These are phyloP conservation scores for Erucastrum elatum DNA, from an alignment of 345 rosid species.

Conservation along the genomic window DNA sequence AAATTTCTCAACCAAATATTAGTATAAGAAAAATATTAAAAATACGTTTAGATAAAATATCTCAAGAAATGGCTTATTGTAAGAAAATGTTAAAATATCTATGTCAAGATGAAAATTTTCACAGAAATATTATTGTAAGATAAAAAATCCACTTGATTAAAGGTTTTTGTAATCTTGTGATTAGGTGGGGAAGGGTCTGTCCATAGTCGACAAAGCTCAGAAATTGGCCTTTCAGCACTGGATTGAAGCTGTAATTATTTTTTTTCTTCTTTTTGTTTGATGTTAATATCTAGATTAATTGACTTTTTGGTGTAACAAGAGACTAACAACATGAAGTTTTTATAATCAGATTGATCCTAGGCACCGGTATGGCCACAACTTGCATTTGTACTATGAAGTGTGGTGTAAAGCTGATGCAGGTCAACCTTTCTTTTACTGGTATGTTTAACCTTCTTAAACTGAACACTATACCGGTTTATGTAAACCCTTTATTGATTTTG, in stretches of 20 bases:
- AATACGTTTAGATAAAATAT: background rate
- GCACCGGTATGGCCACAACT: conserved; percentile 82
- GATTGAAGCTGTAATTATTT: conserved; percentile 63
- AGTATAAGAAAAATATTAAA: background rate
- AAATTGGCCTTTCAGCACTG: conserved; percentile 92
- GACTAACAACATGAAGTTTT: background rate
- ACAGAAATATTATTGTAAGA: background rate
- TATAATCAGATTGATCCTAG: conserved; percentile 78
- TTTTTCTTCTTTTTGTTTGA: background rate
- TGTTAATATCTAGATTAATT: conserved; percentile 8
- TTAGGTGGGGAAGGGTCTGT: conserved; percentile 80
- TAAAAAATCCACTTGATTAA: background rate
- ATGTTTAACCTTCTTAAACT: background rate
- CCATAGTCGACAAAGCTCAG: conserved; percentile 64
- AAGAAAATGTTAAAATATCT: background rate
- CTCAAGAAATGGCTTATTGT: background rate
- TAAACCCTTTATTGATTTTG: background rate
- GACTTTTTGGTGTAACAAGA: background rate
- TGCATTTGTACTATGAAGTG: conserved; percentile 72
- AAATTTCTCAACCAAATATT: background rate
- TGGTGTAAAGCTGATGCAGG: conserved; percentile 78
- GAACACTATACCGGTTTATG: too few relatives aligned
- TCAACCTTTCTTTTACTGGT: conserved; percentile 96
- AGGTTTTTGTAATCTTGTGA: conserved; percentile 18
- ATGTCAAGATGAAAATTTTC: background rate